Evolutionary conservation across 495 filamentous ascomycete genomes (phyloP).

Genomic region (Mytilinidion resinicola): DNA sequence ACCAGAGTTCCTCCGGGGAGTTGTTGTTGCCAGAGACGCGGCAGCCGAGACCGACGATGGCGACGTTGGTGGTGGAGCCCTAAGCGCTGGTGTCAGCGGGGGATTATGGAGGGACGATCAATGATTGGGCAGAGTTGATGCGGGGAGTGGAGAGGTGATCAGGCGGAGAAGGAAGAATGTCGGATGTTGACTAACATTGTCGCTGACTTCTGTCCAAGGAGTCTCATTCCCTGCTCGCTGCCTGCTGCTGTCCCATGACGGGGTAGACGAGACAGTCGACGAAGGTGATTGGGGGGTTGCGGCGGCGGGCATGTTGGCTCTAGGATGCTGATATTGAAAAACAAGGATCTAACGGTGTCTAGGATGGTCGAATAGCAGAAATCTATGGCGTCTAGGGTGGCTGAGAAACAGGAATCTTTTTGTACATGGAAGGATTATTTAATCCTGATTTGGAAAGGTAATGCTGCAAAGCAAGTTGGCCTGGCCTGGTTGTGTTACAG

Average conservation of each 20-base stretch:
- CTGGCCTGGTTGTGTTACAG: no score
- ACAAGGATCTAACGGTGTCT: not conserved
- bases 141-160: no score
- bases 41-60: slow-evolving; percentile 37
- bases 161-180: no score
- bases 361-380: not conserved
- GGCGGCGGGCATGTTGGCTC: not conserved
- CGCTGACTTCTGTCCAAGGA: not conserved
- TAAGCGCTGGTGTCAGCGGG: not conserved
- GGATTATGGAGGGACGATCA: not conserved
- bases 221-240: not conserved
- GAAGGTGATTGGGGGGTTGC: not conserved
- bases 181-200: not conserved
- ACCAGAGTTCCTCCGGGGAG: slow-evolving; percentile 35
- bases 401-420: no score
- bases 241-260: not conserved
- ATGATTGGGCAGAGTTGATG: not conserved
- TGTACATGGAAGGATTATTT: no score
- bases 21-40: slow-evolving; percentile 33
- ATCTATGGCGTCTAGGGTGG: no score
- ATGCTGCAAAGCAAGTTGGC: no score
- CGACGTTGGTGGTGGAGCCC: slow-evolving; percentile 16
- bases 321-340: not conserved
- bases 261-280: not conserved
- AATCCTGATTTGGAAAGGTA: no score